Conservation (phyloP, 2,329 filamentous ascomycete species). For the Ophiocordyceps sinensis region DNA sequence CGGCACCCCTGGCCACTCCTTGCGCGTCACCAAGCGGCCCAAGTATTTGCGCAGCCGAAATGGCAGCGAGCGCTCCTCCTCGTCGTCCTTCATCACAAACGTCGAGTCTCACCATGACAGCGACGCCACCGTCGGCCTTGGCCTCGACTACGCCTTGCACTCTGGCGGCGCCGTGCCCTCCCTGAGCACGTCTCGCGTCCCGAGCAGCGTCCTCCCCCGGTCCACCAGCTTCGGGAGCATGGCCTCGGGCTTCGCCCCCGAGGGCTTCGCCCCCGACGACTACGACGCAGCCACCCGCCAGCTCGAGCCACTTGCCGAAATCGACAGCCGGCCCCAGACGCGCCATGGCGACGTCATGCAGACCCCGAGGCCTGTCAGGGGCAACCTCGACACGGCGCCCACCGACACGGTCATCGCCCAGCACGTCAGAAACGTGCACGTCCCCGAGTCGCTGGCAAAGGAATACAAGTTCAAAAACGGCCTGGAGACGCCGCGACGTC, state of each 20-base stretch:
- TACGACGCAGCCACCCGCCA: constrained; percentile 29
- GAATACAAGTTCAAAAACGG: constrained; percentile 70
- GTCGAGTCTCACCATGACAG: constrained; percentile 46
- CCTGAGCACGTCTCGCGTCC: constrained; percentile 31
- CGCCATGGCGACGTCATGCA: constrained; percentile 35
- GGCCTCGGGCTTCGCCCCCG: constrained; percentile 49
- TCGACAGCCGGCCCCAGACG: constrained; percentile 25
- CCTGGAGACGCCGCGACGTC: constrained; percentile 42
- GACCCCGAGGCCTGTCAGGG: constrained; percentile 53
- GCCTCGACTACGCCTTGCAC: constrained; percentile 69
- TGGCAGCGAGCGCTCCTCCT: constrained; percentile 44
- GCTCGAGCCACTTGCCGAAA: constrained; percentile 35
- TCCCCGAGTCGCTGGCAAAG: constrained; percentile 74
- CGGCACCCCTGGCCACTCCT: constrained; percentile 29
- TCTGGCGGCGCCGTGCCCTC: constrained; percentile 61
- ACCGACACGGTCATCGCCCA: constrained; percentile 82
- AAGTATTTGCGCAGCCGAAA: constrained; percentile 44
- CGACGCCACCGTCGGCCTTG: constrained; percentile 52
- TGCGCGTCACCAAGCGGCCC: constrained; percentile 31
- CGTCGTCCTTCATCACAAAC: constrained; percentile 43
- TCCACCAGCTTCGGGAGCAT: constrained; percentile 83
- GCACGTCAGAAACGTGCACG: constrained; percentile 78
- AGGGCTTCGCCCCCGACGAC: constrained; percentile 44
- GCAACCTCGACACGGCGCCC: constrained; percentile 43
- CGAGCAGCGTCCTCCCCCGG: constrained; percentile 48